A percentile compares a stretch with the other conserved stretches of the same genome.
These are phyloP conservation scores for Flaveria brownii DNA, from an alignment of 129 eudicot genomes.

Conservation along the genomic window DNA sequence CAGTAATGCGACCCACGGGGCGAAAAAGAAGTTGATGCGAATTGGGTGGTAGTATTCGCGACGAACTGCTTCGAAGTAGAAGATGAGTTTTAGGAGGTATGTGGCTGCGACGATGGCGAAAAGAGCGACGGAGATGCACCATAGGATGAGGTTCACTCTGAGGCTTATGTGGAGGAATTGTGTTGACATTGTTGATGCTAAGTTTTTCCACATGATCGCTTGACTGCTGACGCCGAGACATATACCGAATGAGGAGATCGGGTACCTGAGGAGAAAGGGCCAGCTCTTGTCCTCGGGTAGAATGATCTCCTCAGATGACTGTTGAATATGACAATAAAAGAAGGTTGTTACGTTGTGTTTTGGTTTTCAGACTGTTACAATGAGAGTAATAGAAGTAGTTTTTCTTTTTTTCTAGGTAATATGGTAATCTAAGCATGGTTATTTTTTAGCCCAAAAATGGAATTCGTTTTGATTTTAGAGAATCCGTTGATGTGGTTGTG, in stretches of 20 bases:
- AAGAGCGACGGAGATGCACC: slow-evolving; percentile 62
- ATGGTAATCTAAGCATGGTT: too few species aligned
- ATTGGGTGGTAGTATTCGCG: slow-evolving; percentile 78
- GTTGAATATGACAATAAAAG: slow-evolving; percentile 13
- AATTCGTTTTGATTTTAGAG: too few species aligned
- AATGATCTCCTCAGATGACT: slow-evolving; percentile 65
- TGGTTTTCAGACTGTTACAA: too few species aligned
- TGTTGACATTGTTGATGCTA: slow-evolving; percentile 50
- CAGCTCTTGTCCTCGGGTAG: slow-evolving; percentile 73
- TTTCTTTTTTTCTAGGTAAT: too few species aligned
- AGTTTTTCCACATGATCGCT: slow-evolving; percentile 77
- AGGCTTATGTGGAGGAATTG: slow-evolving; percentile 55
- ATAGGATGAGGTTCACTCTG: slow-evolving; percentile 50
- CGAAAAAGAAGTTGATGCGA: slow-evolving; percentile 82
- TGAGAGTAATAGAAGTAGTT: too few species aligned
- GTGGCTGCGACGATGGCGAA: slow-evolving; percentile 34
- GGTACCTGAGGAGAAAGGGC: slow-evolving; percentile 81
- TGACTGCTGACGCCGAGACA: slow-evolving; percentile 81
- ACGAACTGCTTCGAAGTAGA: slow-evolving; percentile 82
- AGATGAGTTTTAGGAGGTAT: slow-evolving; percentile 55
- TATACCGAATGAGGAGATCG: slow-evolving; percentile 69
- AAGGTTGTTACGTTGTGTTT: not conserved
- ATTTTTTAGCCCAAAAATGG: too few species aligned
- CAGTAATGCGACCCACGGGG: slow-evolving; percentile 65
- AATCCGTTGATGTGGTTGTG: too few species aligned